These are phyloP conservation scores for Kockovaella imperatae DNA, from an alignment of 768 basidiomycete genomes.

Conservation along the genomic window DNA sequence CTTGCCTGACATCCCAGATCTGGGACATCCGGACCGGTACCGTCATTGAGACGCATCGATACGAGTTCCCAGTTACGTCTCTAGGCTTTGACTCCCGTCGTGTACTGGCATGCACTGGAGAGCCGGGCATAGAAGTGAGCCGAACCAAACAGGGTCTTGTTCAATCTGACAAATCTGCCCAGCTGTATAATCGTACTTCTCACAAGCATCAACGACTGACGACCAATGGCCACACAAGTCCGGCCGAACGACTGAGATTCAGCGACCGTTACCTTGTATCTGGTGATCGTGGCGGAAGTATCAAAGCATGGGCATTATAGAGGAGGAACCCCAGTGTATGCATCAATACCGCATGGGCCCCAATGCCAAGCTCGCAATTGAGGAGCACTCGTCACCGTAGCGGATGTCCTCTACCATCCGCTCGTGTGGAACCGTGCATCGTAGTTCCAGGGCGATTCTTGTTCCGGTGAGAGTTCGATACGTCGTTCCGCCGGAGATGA, in stretches of 20 bases:
- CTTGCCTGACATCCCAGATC: slow-evolving; percentile 52
- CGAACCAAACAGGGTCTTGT: background rate
- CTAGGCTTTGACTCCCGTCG: slow-evolving; percentile 94
- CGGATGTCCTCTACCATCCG: too few species aligned
- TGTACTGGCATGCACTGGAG: slow-evolving; percentile 82
- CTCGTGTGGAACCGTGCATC: too few species aligned
- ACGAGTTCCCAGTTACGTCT: slow-evolving; percentile 80
- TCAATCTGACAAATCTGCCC: slow-evolving; percentile 1
- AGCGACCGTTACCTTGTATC: slow-evolving; percentile 93
- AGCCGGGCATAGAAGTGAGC: slow-evolving; percentile 80
- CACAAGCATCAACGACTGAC: slow-evolving; percentile 74
- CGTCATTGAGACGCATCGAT: slow-evolving; percentile 78
- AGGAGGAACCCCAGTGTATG: too few species aligned
- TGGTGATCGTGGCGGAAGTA: slow-evolving; percentile 73
- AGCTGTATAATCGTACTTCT: slow-evolving; percentile 93
- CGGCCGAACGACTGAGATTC: slow-evolving; percentile 79
- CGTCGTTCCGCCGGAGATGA: too few species aligned
- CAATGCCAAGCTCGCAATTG: too few species aligned
- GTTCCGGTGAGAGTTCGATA: too few species aligned
- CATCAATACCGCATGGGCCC: too few species aligned
- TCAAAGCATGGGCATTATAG: slow-evolving; percentile 89
- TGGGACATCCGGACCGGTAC: slow-evolving; percentile 93
- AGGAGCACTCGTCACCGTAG: too few species aligned
- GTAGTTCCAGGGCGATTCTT: too few species aligned
- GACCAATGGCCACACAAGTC: slow-evolving; percentile 89